Percentiles rank a stretch among this genome's conserved stretches.
phyloP scores from a whole-genome alignment of 441 rosid species.

The Rhodomyrtus psidioides region DNA sequence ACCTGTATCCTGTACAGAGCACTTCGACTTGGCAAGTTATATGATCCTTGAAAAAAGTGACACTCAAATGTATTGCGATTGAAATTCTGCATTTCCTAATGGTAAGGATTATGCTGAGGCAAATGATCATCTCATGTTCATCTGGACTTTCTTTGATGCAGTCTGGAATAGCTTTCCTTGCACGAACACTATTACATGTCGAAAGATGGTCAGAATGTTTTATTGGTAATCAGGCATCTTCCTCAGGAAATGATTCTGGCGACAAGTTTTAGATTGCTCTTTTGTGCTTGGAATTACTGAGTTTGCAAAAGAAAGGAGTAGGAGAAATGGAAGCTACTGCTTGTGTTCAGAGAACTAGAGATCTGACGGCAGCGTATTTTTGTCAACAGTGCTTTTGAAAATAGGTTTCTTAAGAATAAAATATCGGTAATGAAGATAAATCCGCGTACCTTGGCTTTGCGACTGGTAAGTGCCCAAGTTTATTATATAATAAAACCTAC shows the following conservation, averaged over 20 bases:
- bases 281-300: not conserved
- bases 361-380: not conserved
- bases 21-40: not conserved
- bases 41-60: not conserved
- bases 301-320: not conserved
- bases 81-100: not conserved
- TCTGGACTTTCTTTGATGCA: not conserved
- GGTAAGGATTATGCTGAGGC: not conserved
- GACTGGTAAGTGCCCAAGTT: not conserved
- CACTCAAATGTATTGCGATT: not conserved
- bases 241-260: not conserved
- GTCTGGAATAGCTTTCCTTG: not conserved
- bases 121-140: not conserved
- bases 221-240: not conserved
- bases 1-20: not conserved
- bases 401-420: not conserved
- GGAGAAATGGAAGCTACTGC: not conserved
- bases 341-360: not conserved
- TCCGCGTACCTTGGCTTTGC: not conserved
- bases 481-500: not conserved
- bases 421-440: not conserved
- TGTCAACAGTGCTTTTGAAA: not conserved
- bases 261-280: not conserved
- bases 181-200: not conserved
- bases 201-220: not conserved